These are phyloP conservation scores for Coemansia sp. DNA, from an alignment of 192 early-diverging fungal genomes.

Conservation along the genomic window DNA sequence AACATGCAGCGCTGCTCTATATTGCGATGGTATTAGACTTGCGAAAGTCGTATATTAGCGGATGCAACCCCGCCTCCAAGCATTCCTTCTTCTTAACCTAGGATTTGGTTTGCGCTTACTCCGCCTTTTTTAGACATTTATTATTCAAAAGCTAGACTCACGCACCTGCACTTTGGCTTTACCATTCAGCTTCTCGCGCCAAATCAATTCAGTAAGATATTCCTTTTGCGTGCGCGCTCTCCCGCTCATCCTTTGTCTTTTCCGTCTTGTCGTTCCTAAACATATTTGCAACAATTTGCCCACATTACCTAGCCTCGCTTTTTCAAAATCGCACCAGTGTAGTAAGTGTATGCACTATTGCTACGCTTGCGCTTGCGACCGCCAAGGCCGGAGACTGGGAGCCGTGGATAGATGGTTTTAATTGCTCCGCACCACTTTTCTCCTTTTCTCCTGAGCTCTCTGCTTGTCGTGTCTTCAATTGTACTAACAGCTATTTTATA, in stretches of 20 bases:
- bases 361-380: background rate
- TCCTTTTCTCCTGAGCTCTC: background rate
- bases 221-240: background rate
- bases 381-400: background rate
- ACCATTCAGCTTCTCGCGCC: background rate
- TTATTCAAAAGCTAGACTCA: background rate
- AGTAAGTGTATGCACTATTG: background rate
- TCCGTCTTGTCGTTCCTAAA: background rate
- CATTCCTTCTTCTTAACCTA: background rate
- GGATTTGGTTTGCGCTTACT: conserved; percentile 5
- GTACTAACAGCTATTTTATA: background rate
- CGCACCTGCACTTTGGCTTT: background rate
- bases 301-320: background rate
- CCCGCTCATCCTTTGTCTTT: background rate
- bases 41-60: background rate
- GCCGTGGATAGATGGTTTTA: too few species aligned
- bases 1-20: background rate
- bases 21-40: background rate
- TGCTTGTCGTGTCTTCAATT: background rate
- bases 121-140: background rate
- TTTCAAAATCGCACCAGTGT: background rate
- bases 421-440: background rate
- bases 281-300: conserved; percentile 3
- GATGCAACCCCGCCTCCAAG: background rate
- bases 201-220: background rate